A percentile compares a stretch with the other conserved stretches of the same genome.
phyloP scores from a whole-genome alignment of 2,329 filamentous ascomycete genomes.

The Cercospora zeae-maydis region DNA sequence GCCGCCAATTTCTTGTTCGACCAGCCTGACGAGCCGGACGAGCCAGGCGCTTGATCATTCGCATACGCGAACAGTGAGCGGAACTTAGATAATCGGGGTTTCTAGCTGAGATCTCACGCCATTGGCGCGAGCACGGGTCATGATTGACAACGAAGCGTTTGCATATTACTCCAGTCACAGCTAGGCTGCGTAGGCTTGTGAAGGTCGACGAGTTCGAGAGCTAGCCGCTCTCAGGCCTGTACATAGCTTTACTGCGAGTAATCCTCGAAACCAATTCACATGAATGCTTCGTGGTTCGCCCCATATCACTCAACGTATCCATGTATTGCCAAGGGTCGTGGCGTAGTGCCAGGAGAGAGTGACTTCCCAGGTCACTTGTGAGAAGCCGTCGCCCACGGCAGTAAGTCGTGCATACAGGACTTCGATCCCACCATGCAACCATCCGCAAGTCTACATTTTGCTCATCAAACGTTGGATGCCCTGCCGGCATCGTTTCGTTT shows the following conservation, averaged over 20 bases:
- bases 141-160: constrained; percentile 15
- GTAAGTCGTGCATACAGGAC: no score
- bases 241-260: constrained; percentile 18
- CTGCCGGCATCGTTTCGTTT: no score
- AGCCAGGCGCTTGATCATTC: constrained; percentile 20
- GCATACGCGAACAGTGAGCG: not conserved
- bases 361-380: not conserved
- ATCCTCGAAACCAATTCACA: not conserved
- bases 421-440: no score
- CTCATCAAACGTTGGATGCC: no score
- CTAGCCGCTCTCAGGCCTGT: constrained; percentile 10
- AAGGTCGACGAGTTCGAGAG: constrained; percentile 5
- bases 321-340: not conserved
- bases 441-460: not conserved
- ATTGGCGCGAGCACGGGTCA: constrained; percentile 11
- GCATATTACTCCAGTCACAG: constrained; percentile 11
- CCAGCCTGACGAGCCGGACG: constrained; percentile 71
- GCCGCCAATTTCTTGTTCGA: constrained; percentile 98
- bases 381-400: no score
- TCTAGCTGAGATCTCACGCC: not conserved
- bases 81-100: not conserved
- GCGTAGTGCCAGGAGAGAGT: not conserved
- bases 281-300: not conserved
- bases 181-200: constrained; percentile 3
- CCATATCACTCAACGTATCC: not conserved